These are phyloP conservation scores for Lactifluus subvellereus DNA, from an alignment of 768 basidiomycete genomes.

Conservation along the genomic window DNA sequence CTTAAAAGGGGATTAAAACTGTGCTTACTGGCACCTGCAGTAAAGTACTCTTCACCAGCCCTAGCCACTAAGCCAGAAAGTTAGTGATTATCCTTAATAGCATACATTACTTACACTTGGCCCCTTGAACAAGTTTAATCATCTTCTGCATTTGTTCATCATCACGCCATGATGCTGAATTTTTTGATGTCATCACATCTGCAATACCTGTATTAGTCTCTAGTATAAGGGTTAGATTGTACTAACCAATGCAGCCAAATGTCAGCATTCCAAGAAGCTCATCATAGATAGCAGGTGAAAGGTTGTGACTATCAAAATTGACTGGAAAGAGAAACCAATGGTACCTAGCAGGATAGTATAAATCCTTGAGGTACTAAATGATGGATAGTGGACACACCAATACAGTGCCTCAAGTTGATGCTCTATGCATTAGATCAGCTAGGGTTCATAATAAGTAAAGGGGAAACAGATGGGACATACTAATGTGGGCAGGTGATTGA, in stretches of 20 bases:
- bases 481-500: no score
- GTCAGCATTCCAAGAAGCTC: slow-evolving; percentile 35
- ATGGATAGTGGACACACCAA: slow-evolving; percentile 19
- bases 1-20: no score
- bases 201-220: no score
- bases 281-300: slow-evolving; percentile 22
- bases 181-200: neutral
- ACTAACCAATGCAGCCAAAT: slow-evolving; percentile 36
- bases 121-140: neutral
- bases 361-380: neutral
- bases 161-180: neutral
- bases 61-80: no score
- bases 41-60: no score
- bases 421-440: neutral
- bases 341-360: no score
- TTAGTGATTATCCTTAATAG: neutral
- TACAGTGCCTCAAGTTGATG: slow-evolving; percentile 7
- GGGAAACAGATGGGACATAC: no score
- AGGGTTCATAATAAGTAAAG: no score
- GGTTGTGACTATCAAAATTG: neutral
- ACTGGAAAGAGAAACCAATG: no score
- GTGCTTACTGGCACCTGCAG: no score
- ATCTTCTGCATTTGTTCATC: neutral
- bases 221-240: neutral
- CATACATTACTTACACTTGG: neutral